A percentile compares a stretch with the other conserved stretches of the same genome.
These are phyloP conservation scores for Torulaspora gathmanii DNA, from an alignment of 805 yeast genomes.

Conservation along the genomic window DNA sequence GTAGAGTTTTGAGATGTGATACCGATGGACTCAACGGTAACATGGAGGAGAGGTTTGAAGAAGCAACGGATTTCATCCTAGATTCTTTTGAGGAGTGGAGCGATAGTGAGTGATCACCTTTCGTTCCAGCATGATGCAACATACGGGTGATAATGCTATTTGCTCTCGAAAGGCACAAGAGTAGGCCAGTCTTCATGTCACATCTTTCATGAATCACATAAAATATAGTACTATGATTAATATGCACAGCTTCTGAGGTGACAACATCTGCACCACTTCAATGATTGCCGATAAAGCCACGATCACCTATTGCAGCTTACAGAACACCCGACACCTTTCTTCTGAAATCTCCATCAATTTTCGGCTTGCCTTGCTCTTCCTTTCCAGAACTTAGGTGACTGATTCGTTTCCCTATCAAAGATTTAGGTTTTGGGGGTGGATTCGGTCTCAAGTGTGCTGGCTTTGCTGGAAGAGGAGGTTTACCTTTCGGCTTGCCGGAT, in stretches of 20 bases:
- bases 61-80: slow-evolving; percentile 75
- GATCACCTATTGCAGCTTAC: slow-evolving; percentile 17
- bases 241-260: background rate
- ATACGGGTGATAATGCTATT: too few species aligned
- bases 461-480: slow-evolving; percentile 51
- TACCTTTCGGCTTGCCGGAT: background rate
- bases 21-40: slow-evolving; percentile 70
- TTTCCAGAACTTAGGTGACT: background rate
- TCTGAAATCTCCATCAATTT: slow-evolving; percentile 47
- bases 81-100: slow-evolving; percentile 72
- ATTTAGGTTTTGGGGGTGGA: slow-evolving; percentile 48
- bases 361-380: slow-evolving; percentile 23
- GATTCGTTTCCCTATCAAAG: slow-evolving; percentile 22
- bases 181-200: background rate
- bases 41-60: slow-evolving; percentile 76
- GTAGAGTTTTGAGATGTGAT: slow-evolving; percentile 75
- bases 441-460: slow-evolving; percentile 40
- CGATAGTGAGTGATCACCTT: slow-evolving; percentile 34
- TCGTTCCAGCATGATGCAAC: background rate
- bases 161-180: background rate
- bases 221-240: background rate
- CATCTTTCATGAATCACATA: slow-evolving; percentile 1
- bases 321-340: slow-evolving; percentile 58
- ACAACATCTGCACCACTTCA: background rate
- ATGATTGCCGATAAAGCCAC: background rate